Base-by-base conservation (phyloP, 2,329 filamentous ascomycete species). In the Xylaria sp. region DNA sequence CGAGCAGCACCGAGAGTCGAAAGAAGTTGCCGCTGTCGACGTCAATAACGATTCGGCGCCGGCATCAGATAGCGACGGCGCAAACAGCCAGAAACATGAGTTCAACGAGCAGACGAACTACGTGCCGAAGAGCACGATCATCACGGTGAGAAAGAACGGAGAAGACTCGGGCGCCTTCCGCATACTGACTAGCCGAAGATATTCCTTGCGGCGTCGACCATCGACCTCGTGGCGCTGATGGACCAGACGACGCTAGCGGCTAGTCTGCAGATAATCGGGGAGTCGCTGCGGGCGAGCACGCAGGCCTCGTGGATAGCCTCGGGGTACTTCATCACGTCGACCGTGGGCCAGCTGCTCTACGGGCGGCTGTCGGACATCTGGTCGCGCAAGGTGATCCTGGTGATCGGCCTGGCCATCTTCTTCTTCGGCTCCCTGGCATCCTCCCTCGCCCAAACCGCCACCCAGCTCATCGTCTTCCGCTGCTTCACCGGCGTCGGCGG, bases 61-160 rank as follows among this genome's bases (percentile, higher is more conserved):
- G 24, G n/a, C 26, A 2, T 19, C 43, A 24, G 54, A 52, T 16
- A n/a, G 52, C 9, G n/a, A 46, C 8, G 40, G 26, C 13, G 43
- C 34, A 7, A 44, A 42, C 17, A 42, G 50, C 26, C 41, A 45
- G 21, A 26, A 54, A 22, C 66, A 71, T 43, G 66, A 70, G 19
- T 81, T 83, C 67, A 82, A 80, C 39, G 80, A 83, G 58, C 80
- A 83, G 63, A 82, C 80, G 16, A 80, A 82, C 57, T 83, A 82
- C 70, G 78, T 82, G 2, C 77, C 79, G 4, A 74, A 63, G 45
- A 71, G 71, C 20, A 79, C 72, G 1, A 81, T 83, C 44, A 76
- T 82, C 59, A 82, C 74, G n/a, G 79, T 80, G 66, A 54, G 63
- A n/a, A n/a, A n/a, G n/a, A n/a, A 11, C 5, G 19, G 6, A 24